Conservation (phyloP, 2,329 filamentous ascomycete genomes). For the Colletotrichum graminicola region DNA sequence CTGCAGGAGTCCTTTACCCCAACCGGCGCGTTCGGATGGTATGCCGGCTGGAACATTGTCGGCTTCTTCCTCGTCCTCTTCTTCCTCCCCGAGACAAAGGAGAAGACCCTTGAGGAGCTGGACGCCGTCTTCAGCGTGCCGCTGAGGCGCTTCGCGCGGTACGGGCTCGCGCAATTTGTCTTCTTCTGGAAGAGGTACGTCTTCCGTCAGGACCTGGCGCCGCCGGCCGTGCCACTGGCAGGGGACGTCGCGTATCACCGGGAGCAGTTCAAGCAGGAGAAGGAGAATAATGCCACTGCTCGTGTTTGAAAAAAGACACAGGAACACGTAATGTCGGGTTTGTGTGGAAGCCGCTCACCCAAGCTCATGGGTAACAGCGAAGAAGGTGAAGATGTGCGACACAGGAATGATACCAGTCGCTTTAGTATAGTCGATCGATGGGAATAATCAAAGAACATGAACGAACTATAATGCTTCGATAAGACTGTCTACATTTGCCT, state of each 20-base stretch:
- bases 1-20: slow-evolving; percentile 58
- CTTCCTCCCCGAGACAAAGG: slow-evolving; percentile 59
- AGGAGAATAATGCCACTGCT: background rate
- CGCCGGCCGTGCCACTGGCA: slow-evolving; percentile 35
- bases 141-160: slow-evolving; percentile 20
- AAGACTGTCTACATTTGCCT: no score
- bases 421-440: background rate
- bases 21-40: slow-evolving; percentile 63
- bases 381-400: background rate
- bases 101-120: slow-evolving; percentile 59
- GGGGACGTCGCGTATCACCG: slow-evolving; percentile 6
- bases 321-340: no score
- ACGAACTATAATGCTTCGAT: no score
- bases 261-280: background rate
- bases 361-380: background rate
- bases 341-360: background rate
- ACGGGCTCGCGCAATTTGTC: slow-evolving; percentile 45
- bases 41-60: slow-evolving; percentile 61
- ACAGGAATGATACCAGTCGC: background rate
- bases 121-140: slow-evolving; percentile 45
- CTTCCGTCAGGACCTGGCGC: slow-evolving; percentile 38
- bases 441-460: background rate
- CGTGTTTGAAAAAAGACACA: background rate
- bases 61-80: slow-evolving; percentile 59
- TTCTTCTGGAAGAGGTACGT: slow-evolving; percentile 46